A percentile compares a stretch with the other conserved stretches of the same genome.
Conservation (phyloP, 2,329 filamentous ascomycete genomes). For the Podosphaera fusca region DNA sequence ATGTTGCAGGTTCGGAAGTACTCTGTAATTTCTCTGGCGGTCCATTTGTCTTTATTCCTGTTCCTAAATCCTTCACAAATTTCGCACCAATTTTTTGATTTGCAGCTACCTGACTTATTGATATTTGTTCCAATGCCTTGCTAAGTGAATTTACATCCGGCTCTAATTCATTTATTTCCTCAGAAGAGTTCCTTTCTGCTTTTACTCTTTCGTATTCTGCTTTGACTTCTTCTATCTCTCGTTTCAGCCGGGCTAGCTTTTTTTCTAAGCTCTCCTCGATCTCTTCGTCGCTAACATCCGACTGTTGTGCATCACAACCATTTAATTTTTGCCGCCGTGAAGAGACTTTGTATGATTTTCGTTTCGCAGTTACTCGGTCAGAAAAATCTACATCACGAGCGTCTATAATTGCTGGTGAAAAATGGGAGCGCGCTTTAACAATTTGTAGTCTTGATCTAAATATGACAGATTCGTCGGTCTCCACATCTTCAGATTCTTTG, state of each 20-base stretch:
- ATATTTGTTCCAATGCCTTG: conserved; percentile 45
- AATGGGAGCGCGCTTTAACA: conserved; percentile 57
- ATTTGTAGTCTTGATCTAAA: conserved; percentile 55
- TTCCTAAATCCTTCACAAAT: conserved; percentile 13
- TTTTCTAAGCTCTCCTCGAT: conserved; percentile 53
- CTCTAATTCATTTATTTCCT: conserved; percentile 17
- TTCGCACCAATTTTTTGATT: conserved; percentile 7
- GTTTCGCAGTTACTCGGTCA: conserved; percentile 61
- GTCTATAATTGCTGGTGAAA: conserved; percentile 53
- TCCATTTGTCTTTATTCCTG: conserved; percentile 12
- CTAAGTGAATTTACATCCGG: conserved; percentile 45
- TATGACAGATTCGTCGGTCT: conserved; percentile 43
- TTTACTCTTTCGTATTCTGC: conserved; percentile 33
- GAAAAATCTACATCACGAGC: conserved; percentile 68
- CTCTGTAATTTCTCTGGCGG: conserved; percentile 8
- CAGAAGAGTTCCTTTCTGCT: conserved; percentile 19
- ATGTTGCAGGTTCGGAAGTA: conserved; percentile 23
- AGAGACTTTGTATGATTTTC: conserved; percentile 61
- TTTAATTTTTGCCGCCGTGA: conserved; percentile 41
- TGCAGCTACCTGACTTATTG: conserved; percentile 11
- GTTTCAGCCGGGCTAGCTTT: conserved; percentile 59
- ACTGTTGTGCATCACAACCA: conserved; percentile 41
- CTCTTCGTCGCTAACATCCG: conserved; percentile 54
- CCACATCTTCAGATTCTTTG: conserved; percentile 37
- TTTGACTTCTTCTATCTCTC: conserved; percentile 55